Evolutionary conservation across 1,284 basidiomycete species (phyloP), one percentile per base, ranked within the genome.

Genomic region (Vanrija sp.): DNA sequence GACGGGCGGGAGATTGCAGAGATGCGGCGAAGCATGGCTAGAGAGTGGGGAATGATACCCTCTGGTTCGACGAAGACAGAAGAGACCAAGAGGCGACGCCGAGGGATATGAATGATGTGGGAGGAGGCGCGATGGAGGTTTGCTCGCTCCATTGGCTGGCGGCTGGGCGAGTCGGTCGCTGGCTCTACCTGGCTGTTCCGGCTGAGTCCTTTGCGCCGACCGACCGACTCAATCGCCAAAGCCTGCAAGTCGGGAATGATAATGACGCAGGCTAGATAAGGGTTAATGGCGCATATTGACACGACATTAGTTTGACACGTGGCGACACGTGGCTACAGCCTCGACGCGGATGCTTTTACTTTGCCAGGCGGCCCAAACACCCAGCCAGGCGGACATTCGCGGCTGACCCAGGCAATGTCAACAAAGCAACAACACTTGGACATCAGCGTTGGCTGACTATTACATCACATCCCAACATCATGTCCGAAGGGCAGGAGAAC

Each of bases 401-500:
- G 39, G 22, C n/a, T 19, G 39, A 2, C n/a, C 8, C 3, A 41
- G 10, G n/a, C n/a, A 18, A 18, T 19, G 22, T 41, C 39, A 41
- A 41, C 39, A 41, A 31, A 52, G 43, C 41, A 45, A 50, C 25
- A 39, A 45, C 42, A 44, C 31, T n/a, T n/a, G 25, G 2, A 3
- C 38, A 19, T 24, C 47, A 31, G 9, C 44, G 24, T 48, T 37
- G 27, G 14, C 25, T 27, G 22, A 18, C 22, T n/a, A 35, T n/a
- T 18, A 16, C 22, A 24, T 6, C 10, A 35, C 38, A 4, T 10
- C 19, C 35, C 7, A 12, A 25, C 44, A 56, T 42, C 38, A 72
- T 71, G 68, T 62, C 66, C 14, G 66, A 70, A 18, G 63, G 52
- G 18, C 66, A 68, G 43, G 68, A 71, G 59, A 67, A 69, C 35